Percentiles rank a stretch among this genome's conserved stretches.
Evolutionary conservation across 2,329 filamentous ascomycete genomes (phyloP).

Genomic region (Ophiostoma montium): DNA sequence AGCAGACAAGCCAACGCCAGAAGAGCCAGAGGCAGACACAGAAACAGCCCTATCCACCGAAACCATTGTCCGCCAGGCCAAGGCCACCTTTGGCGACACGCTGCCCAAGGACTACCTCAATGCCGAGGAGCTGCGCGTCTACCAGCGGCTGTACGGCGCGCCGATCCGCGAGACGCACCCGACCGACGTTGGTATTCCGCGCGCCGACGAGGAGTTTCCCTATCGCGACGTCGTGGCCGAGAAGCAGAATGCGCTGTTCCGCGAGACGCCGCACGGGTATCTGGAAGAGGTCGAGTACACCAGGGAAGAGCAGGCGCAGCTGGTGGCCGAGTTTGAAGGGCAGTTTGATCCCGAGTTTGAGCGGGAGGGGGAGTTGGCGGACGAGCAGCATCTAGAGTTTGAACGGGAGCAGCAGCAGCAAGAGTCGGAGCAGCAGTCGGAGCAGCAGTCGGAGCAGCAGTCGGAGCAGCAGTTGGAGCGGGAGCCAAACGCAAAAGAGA

Average conservation of each 20-base stretch:
- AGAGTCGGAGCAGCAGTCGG: no score
- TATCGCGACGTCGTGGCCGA: conserved; percentile 4
- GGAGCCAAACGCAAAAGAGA: conserved; percentile 13
- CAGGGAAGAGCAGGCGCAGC: background rate
- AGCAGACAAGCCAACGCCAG: background rate
- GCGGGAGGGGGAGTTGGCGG: no score
- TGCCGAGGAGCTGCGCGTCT: conserved; percentile 57
- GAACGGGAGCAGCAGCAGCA: no score
- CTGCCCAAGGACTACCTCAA: conserved; percentile 59
- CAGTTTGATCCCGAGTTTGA: background rate
- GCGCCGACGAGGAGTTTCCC: conserved; percentile 15
- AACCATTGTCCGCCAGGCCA: conserved; percentile 52
- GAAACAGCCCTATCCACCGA: conserved; percentile 28
- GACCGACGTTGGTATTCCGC: conserved; percentile 41
- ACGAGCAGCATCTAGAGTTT: no score
- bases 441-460: no score
- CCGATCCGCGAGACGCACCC: conserved; percentile 48
- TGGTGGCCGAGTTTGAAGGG: background rate
- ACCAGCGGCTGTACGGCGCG: conserved; percentile 67
- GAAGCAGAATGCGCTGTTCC: conserved; percentile 33
- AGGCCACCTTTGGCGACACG: conserved; percentile 62
- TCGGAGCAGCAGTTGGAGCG: no score
- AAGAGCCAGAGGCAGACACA: background rate
- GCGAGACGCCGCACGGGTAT: conserved; percentile 39
- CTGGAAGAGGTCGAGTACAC: conserved; percentile 45